Evolutionary conservation across 176 grass and related monocot genomes (phyloP), one percentile per base, ranked within the genome.

Genomic region (Canna indica): DNA sequence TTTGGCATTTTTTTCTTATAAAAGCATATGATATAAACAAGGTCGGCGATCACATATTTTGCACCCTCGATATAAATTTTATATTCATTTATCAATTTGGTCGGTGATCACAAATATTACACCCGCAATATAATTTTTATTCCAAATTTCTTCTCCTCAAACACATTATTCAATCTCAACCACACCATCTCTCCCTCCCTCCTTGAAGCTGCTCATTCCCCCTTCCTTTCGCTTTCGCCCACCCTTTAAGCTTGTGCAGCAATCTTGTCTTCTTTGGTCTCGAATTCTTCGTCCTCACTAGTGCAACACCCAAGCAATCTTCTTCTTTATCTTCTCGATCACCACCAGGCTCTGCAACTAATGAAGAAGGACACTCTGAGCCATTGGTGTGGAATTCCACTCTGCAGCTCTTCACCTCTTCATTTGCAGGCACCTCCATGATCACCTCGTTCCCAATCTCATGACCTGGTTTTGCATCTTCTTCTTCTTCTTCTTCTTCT

Each of bases 241-340:
- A 99, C 34, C 89, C 80, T 33, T 80, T 85, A 10, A 99, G 63
- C 84, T 76, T 93, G 56, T 78, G 84, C 41, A 93, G 76, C 80
- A 99, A 79, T 72, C 85, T 84, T 14, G 79, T 81, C 68, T 91
- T 86, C 59, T 27, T 69, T 44, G 67, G 47, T 66, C 72, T 20
- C 17, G 61, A 15, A 1, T 47, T 48, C 32, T 59, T 74, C 25
- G 20, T 73, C 47, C 61, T 24, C 6, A 35, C 16, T 38, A 65
- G 76, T 39, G 60, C 24, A 8, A 57, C 61, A 46, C 81, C 85
- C 74, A 82, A 59, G 80, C 85, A 77, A 66, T 67, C 61, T 35
- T 33, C 41, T 2, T 11, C 41, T 5, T 11, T 11, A 11, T 44
- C 41, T 1, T 44, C 41, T 10, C 41, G 15, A n/a, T 31, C 70